Percentiles rank a stretch among this genome's conserved stretches.
Evolutionary conservation across 2,329 filamentous ascomycete species (phyloP).

Genomic region (Nigrograna mackinnonii): DNA sequence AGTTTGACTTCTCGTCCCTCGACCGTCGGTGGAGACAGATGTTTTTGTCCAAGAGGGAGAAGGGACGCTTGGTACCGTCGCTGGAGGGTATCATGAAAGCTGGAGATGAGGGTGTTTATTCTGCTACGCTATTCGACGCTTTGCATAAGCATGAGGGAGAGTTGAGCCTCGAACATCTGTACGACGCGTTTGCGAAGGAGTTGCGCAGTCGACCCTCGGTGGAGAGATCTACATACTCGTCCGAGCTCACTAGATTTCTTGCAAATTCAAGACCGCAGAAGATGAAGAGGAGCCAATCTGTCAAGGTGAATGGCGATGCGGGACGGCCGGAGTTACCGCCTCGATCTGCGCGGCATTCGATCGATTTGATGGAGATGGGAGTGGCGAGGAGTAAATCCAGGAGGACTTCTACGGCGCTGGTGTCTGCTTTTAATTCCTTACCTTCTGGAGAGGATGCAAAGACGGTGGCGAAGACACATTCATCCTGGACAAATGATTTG

Average conservation of each 20-base stretch:
- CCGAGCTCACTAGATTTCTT: constrained; percentile 25
- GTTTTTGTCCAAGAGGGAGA: constrained; percentile 20
- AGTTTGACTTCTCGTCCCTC: constrained; percentile 1
- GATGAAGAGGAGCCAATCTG: constrained; percentile 20
- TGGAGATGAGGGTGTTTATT: constrained; percentile 32
- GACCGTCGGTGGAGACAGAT: constrained; percentile 21
- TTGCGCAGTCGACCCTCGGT: constrained; percentile 18
- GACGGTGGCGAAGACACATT: constrained; percentile 2
- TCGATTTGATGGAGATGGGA: constrained; percentile 16
- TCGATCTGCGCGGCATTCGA: constrained; percentile 10
- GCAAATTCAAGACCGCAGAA: constrained; percentile 17
- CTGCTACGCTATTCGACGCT: constrained; percentile 26
- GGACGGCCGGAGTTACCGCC: constrained; percentile 13
- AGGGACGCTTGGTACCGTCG: constrained; percentile 24
- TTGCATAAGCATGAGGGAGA: constrained; percentile 24
- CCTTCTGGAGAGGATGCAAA: constrained; percentile 6
- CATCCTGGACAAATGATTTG: constrained; percentile 29
- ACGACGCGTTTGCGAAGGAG: constrained; percentile 29
- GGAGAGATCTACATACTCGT: constrained; percentile 26
- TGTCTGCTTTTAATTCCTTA: constrained; percentile 6
- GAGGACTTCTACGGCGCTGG: constrained; percentile 5
- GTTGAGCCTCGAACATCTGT: constrained; percentile 25
- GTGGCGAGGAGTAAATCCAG: constrained; percentile 11
- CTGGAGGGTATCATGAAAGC: constrained; percentile 35
- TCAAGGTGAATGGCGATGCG: constrained; percentile 10